A percentile compares a stretch with the other conserved stretches of the same genome.
Conservation (phyloP, 192 early-diverging fungal genomes). For the Backusella parvicylindrica region DNA sequence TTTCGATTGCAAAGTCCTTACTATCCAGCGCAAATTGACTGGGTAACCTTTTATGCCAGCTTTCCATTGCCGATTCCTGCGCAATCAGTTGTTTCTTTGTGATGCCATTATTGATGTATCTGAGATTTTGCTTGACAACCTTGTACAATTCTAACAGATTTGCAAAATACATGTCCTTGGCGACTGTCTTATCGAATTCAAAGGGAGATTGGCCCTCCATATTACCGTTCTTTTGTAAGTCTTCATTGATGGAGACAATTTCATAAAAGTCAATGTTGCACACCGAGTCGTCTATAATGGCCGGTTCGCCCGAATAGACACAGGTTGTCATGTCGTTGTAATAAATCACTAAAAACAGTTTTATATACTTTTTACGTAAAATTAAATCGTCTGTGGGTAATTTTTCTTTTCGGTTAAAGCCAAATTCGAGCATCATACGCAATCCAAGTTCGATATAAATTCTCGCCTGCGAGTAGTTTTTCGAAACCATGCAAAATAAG, state of each 20-base stretch:
- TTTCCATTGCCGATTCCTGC: slow-evolving; percentile 13
- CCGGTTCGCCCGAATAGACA: slow-evolving; percentile 24
- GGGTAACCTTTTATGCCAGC: slow-evolving; percentile 22
- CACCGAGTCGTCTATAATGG: slow-evolving; percentile 23
- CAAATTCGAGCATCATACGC: slow-evolving; percentile 35
- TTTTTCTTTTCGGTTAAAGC: slow-evolving; percentile 20
- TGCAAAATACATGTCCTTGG: slow-evolving; percentile 32
- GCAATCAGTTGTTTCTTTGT: slow-evolving; percentile 15
- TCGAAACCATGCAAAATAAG: slow-evolving; percentile 31
- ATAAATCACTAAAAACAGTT: slow-evolving; percentile 31
- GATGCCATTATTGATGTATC: neutral
- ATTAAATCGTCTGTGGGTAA: slow-evolving; percentile 16
- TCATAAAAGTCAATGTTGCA: slow-evolving; percentile 33
- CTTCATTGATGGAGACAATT: slow-evolving; percentile 18
- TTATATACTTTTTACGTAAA: slow-evolving; percentile 24
- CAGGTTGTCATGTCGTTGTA: slow-evolving; percentile 23
- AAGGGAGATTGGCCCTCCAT: neutral
- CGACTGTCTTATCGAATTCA: slow-evolving; percentile 13
- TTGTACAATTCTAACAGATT: slow-evolving; percentile 18
- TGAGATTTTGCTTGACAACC: slow-evolving; percentile 20
- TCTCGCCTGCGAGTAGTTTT: slow-evolving; percentile 33
- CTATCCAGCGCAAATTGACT: neutral
- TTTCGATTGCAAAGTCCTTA: neutral
- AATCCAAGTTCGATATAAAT: slow-evolving; percentile 30
- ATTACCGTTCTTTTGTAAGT: neutral